Conservation (phyloP, 495 filamentous ascomycete genomes). For the Penicillium crystallinum region DNA sequence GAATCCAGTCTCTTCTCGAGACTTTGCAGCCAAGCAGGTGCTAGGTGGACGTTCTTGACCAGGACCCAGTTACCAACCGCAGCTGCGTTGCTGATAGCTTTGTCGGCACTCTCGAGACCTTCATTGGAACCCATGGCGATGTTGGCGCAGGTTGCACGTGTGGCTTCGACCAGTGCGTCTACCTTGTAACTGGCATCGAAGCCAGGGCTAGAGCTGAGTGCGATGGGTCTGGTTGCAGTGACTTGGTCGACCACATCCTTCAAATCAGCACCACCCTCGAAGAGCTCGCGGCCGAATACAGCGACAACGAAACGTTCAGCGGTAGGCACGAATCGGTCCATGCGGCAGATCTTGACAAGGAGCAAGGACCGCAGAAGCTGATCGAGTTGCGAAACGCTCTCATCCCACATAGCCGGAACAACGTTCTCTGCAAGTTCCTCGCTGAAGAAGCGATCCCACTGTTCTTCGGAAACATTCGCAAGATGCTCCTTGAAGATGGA, state of each 20-base stretch:
- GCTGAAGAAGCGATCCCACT: constrained; percentile 74
- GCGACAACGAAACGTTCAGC: constrained; percentile 85
- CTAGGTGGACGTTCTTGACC: constrained; percentile 98
- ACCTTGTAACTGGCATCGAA: constrained; percentile 99
- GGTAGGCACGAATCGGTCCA: constrained; percentile 90
- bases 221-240: constrained; percentile 75
- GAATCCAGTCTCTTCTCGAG: constrained; percentile 94
- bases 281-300: constrained; percentile 79
- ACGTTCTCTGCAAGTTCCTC: constrained; percentile 86
- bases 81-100: constrained; percentile 89
- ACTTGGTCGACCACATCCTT: constrained; percentile 81
- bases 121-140: constrained; percentile 99
- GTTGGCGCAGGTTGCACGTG: constrained; percentile 77
- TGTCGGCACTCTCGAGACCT: constrained; percentile 84
- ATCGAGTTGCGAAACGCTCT: constrained; percentile 58
- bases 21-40: constrained; percentile 91
- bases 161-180: constrained; percentile 83
- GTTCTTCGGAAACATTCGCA: constrained; percentile 49
- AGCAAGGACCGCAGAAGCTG: constrained; percentile 78
- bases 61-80: constrained; percentile 93
- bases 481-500: constrained; percentile 70
- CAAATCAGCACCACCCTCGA: constrained; percentile 79
- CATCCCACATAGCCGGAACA: constrained; percentile 75
- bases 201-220: constrained; percentile 87
- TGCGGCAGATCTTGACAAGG: constrained; percentile 87